Percentiles rank a stretch among this genome's conserved stretches.
These are phyloP conservation scores for Citeromyces hawaiiensis DNA, from an alignment of 1,139 yeast genomes.

Conservation along the genomic window DNA sequence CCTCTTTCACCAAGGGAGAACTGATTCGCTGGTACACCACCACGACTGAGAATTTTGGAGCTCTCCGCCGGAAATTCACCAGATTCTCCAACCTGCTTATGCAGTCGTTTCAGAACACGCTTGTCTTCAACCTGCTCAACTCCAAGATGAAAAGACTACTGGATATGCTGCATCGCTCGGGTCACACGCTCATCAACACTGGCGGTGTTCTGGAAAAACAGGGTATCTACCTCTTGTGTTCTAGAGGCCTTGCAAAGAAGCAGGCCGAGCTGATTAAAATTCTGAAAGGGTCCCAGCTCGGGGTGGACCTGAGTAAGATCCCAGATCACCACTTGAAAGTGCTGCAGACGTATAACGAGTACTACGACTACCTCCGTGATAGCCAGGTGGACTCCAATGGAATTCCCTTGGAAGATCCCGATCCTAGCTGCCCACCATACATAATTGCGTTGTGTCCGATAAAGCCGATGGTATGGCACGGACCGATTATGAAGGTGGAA, in stretches of 20 bases:
- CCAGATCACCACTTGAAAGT: conserved; percentile 16
- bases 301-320: conserved; percentile 15
- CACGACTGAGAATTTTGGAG: conserved; percentile 75
- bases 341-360: conserved; percentile 10
- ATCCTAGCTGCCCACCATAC: conserved; percentile 30
- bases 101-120: conserved; percentile 64
- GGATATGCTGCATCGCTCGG: conserved; percentile 43
- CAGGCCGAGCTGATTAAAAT: conserved; percentile 22
- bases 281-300: conserved; percentile 16
- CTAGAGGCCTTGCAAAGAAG: conserved; percentile 32
- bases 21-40: conserved; percentile 72
- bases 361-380: conserved; percentile 8
- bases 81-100: conserved; percentile 63
- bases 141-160: conserved; percentile 41
- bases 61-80: conserved; percentile 70
- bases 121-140: conserved; percentile 52
- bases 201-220: conserved; percentile 52
- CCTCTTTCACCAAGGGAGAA: conserved; percentile 33
- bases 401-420: conserved; percentile 9
- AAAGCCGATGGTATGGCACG: conserved; percentile 88
- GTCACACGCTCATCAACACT: conserved; percentile 26
- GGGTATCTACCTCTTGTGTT: conserved; percentile 66
- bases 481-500: conserved; percentile 51
- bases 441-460: conserved; percentile 67
- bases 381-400: conserved; percentile 7